Evolutionary conservation across 1,284 basidiomycete genomes (phyloP), one percentile per base, ranked within the genome.

Genomic region (Melanopsichium pennsylvanicum): DNA sequence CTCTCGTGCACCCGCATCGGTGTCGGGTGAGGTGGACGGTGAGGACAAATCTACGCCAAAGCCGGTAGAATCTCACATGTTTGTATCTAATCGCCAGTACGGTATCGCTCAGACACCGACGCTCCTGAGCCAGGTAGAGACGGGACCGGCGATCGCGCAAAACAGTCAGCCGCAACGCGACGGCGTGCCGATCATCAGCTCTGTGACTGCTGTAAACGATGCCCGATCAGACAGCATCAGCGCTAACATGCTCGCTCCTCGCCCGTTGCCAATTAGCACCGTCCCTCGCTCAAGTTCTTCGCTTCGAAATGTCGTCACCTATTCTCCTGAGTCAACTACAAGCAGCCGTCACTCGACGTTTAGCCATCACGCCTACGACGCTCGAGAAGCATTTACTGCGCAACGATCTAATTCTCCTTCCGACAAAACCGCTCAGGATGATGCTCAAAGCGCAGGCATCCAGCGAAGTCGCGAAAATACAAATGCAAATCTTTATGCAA

Each of bases 221-320:
- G 34, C 27, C 10, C 23, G 27, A 34, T 19, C 42, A 12, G 22
- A 29, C 3, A 36, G 38, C 10, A 25, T 35, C 4, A 43, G 35
- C 9, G 36, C 60, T 10, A 63, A 36, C 12, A 34, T 15, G 3
- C 49, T 64, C 4, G 55, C 45, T 5, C 41, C 49, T 13, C 39
- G 61, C 9, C 16, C 44, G 2, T 18, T 55, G 33, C 43, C 56
- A 12, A 34, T 35, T 7, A 67, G 36, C 43, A 67, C 57, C 13
- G 55, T 60, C 15, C 66, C 66, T n/a, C 29, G 59, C 18, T 63
- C 66, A 5, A 34, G 60, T 22, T 69, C 66, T 6, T 63, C 59
- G 38, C 60, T 69, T 11, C 66, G 66, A 22, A 63, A 69, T 22
- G 55, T 69, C 1, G 56, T 69, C 42, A 69, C 55, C 10, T 69